Evolutionary conservation across 805 yeast species (phyloP), one percentile per base, ranked within the genome.

Genomic region (Grigorovia transvaalensis): DNA sequence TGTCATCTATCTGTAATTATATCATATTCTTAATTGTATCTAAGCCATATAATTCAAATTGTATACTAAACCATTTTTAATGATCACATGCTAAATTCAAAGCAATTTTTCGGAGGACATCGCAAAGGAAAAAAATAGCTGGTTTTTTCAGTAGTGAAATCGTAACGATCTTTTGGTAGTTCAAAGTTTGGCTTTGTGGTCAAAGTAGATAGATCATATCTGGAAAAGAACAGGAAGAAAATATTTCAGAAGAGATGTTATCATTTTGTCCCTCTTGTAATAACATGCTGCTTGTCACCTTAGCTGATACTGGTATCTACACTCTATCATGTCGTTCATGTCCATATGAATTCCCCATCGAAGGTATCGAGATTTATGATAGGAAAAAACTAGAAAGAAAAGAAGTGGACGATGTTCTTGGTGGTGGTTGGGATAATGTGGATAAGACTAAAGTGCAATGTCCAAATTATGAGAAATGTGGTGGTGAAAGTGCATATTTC

Each of bases 351-450:
- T 93, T 91, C 66, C 89, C 90, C 43, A 88, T 93, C 48, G 77
- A 76, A 29, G 96, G 91, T 2, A 74, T 87, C 44, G 89, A 84
- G 61, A 80, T 93, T 69, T 93, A 75, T 66, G 97, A 90, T 64
- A 76, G 97, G 51, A 88, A 86, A 64, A 77, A 78, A 55, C 75
- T 93, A 60, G 84, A 86, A 35, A 75, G 96, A 65, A 93, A 93
- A 63, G 85, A 88, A 58, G 91, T 93, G 2, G 99, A 93, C 68
- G 99, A 91, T 71, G 96, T 93, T 12, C 75, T 93, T 17, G 99
- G 99, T 52, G 97, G 96, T 33, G 95, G 97, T 1, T 93, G 99
- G 99, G 98, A 91, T 67, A 91, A 93, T 64, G 99, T 93, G 29
- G 99, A 93, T 65, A 97, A 93, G 66, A 93, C 98, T 0, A 74